Conservation (phyloP, 768 basidiomycete genomes). For the Lanmaoa rubissima region DNA sequence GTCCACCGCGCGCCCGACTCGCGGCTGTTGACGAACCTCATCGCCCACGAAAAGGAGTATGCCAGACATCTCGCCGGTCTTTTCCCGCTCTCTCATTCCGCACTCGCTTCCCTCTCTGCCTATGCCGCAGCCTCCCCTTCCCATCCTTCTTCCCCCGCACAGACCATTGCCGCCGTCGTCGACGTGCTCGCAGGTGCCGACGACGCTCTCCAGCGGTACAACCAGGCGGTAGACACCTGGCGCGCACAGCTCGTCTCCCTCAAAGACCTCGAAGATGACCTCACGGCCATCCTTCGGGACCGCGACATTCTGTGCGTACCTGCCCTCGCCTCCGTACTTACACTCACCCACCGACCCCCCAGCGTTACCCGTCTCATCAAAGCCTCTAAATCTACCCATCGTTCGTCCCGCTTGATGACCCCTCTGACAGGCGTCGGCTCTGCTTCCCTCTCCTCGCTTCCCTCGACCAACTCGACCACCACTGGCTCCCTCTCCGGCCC, state of each 20-base stretch:
- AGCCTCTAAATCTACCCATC: conserved; percentile 54
- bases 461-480: conserved; percentile 31
- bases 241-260: conserved; percentile 56
- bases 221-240: conserved; percentile 62
- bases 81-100: conserved; percentile 56
- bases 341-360: not conserved
- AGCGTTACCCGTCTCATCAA: conserved; percentile 82
- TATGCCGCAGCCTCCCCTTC: conserved; percentile 67
- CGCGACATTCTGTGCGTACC: conserved; percentile 74
- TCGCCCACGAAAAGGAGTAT: conserved; percentile 71
- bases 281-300: conserved; percentile 62
- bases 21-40: conserved; percentile 65
- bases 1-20: conserved; percentile 74
- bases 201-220: conserved; percentile 64
- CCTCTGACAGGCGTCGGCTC: conserved; percentile 34
- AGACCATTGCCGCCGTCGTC: conserved; percentile 42
- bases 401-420: conserved; percentile 28
- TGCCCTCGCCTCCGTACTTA: not conserved
- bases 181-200: conserved; percentile 61
- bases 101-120: conserved; percentile 65
- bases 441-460: conserved; percentile 43
- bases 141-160: conserved; percentile 17
- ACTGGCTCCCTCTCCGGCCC: conserved; percentile 16
- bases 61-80: conserved; percentile 56
- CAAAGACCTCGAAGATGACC: conserved; percentile 70